Evolutionary conservation across 805 yeast species (phyloP).

Genomic region (Ogataea salicorniae): DNA sequence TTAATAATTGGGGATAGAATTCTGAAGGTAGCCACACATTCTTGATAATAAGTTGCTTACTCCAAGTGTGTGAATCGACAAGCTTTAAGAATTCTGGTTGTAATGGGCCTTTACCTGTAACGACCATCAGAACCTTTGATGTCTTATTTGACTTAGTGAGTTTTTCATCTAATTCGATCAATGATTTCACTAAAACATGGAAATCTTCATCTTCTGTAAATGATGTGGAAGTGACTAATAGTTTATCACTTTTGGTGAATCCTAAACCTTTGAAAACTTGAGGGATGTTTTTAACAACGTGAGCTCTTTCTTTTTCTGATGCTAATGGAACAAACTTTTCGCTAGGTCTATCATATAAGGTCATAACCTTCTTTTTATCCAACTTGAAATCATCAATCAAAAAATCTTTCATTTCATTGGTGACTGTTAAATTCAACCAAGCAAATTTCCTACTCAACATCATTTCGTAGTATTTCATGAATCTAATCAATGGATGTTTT

Average conservation of each 20-base stretch:
- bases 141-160: slow-evolving; percentile 20
- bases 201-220: slow-evolving; percentile 96
- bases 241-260: slow-evolving; percentile 37
- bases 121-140: slow-evolving; percentile 58
- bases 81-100: slow-evolving; percentile 38
- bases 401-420: slow-evolving; percentile 62
- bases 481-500: slow-evolving; percentile 56
- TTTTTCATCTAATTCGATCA: slow-evolving; percentile 50
- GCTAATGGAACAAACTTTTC: slow-evolving; percentile 53
- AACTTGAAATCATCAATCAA: slow-evolving; percentile 54
- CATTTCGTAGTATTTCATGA: slow-evolving; percentile 60
- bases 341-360: slow-evolving; percentile 85
- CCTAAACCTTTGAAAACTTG: slow-evolving; percentile 25
- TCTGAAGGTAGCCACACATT: slow-evolving; percentile 74
- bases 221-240: slow-evolving; percentile 85
- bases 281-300: slow-evolving; percentile 33
- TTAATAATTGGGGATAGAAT: slow-evolving; percentile 73
- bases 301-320: slow-evolving; percentile 20
- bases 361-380: slow-evolving; percentile 42
- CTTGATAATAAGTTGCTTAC: slow-evolving; percentile 47
- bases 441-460: slow-evolving; percentile 56
- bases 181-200: slow-evolving; percentile 58
- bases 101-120: slow-evolving; percentile 97
- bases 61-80: slow-evolving; percentile 27
- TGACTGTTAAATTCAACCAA: slow-evolving; percentile 73